Evolutionary conservation across 2,329 filamentous ascomycete genomes (phyloP).

Genomic region (Sarocladiaceae sp.): DNA sequence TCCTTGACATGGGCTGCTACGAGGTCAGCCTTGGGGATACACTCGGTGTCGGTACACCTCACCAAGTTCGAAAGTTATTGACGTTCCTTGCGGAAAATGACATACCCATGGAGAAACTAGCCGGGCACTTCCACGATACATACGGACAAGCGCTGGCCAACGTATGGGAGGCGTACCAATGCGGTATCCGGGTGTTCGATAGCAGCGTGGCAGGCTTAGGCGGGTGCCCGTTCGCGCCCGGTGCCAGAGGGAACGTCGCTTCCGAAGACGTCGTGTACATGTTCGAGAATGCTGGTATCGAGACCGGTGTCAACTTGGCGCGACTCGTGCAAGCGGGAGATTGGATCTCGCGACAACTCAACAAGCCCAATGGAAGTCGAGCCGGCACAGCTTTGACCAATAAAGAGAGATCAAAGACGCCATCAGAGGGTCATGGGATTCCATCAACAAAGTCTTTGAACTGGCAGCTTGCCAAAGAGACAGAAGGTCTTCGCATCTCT

Average conservation of each 20-base stretch:
- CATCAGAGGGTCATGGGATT: background rate
- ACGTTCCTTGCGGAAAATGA: slow-evolving; percentile 42
- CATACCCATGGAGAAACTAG: slow-evolving; percentile 44
- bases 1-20: slow-evolving; percentile 58
- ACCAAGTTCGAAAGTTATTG: slow-evolving; percentile 33
- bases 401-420: slow-evolving; percentile 2
- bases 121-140: slow-evolving; percentile 68
- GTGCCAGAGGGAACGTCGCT: slow-evolving; percentile 61
- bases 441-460: background rate
- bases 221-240: slow-evolving; percentile 62
- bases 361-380: slow-evolving; percentile 39
- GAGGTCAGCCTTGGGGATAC: slow-evolving; percentile 64
- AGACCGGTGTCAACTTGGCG: background rate
- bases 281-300: slow-evolving; percentile 25
- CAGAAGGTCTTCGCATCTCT: slow-evolving; percentile 19
- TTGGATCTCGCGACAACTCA: slow-evolving; percentile 26
- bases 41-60: slow-evolving; percentile 50
- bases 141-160: slow-evolving; percentile 65
- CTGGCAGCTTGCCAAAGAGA: slow-evolving; percentile 10
- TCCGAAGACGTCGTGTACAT: slow-evolving; percentile 18
- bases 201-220: slow-evolving; percentile 60
- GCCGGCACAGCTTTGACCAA: slow-evolving; percentile 34
- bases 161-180: slow-evolving; percentile 54
- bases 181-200: slow-evolving; percentile 60
- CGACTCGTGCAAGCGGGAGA: background rate